phyloP scores from a whole-genome alignment of 1,284 basidiomycete genomes.

The Singerocomus rubriflavus region DNA sequence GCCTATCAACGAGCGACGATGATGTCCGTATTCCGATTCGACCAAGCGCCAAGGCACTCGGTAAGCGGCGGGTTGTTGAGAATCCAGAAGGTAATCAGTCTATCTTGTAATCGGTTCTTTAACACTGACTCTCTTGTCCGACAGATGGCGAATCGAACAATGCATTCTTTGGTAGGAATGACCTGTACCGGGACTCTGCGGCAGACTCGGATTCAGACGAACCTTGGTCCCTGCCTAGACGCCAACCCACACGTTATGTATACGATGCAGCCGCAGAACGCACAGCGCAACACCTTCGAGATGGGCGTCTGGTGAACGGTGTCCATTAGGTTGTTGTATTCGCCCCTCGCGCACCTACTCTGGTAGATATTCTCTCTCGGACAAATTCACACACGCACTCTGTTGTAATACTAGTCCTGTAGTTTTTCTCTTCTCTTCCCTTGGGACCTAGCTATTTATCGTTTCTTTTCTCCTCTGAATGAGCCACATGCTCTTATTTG shows the following conservation, averaged over 20 bases:
- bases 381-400: conserved; percentile 19
- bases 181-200: conserved; percentile 24
- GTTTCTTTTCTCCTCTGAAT: neutral
- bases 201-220: conserved; percentile 42
- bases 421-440: conserved; percentile 9
- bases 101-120: neutral
- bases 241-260: conserved; percentile 61
- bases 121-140: conserved; percentile 2
- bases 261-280: conserved; percentile 82
- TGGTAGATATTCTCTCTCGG: conserved; percentile 17
- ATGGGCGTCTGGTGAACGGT: conserved; percentile 40
- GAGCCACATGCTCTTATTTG: conserved; percentile 23
- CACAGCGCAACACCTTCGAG: conserved; percentile 55
- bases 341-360: neutral
- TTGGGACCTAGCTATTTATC: conserved; percentile 27
- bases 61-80: conserved; percentile 67
- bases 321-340: conserved; percentile 35
- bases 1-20: conserved; percentile 31
- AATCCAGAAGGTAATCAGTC: conserved; percentile 40
- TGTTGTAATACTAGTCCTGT: conserved; percentile 33
- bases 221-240: conserved; percentile 32
- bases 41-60: conserved; percentile 76
- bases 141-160: conserved; percentile 42
- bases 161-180: conserved; percentile 40
- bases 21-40: conserved; percentile 37